Evolutionary conservation across 1,139 yeast species (phyloP), one percentile per base, ranked within the genome.

Genomic region (Kurtzmaniella quercitrusa): DNA sequence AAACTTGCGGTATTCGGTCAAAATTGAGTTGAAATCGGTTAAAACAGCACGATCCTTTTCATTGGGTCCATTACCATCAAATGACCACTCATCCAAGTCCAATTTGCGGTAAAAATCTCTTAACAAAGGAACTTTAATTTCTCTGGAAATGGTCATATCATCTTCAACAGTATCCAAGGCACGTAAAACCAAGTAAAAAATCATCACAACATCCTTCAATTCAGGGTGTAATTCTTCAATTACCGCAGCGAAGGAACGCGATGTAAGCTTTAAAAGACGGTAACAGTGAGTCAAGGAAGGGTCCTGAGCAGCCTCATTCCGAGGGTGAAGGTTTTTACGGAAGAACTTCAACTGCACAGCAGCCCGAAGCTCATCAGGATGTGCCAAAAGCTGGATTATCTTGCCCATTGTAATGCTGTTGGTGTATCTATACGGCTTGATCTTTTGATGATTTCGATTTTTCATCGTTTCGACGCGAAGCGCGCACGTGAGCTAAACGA

Each of bases 151-250:
- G 8, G 93, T 76, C 95, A 91, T 93, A 59, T 94, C 99, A 63
- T 94, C 99, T 63, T 94, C 99, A 45, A 94, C 76, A 2, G 99
- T 94, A 60, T 94, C 99, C 55, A 94, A 76, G 0, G 96, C 98
- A 48, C 99, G 77, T 52, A 93, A 70, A 22, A 89, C 76, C 47
- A 93, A 66, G 63, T 93, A 93, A 64, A 94, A 93, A 5, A 93
- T 49, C 89, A 82, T 82, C 42, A 88, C 77, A 0, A 85, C 87
- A 52, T 82, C 82, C 50, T 96, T 78, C 51, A 94, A 69, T 56
- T 89, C 96, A 0, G 98, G 97, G 59, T 88, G 87, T 48, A 93
- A 75, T 61, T 93, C 97, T 69, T 78, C 76, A 55, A 93, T 93
- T 30, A 93, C 99, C 0, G 96, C 87, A 14, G 87, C 91, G 61